Conservation (phyloP, 495 filamentous ascomycete species). For the Penicillium herquei region DNA sequence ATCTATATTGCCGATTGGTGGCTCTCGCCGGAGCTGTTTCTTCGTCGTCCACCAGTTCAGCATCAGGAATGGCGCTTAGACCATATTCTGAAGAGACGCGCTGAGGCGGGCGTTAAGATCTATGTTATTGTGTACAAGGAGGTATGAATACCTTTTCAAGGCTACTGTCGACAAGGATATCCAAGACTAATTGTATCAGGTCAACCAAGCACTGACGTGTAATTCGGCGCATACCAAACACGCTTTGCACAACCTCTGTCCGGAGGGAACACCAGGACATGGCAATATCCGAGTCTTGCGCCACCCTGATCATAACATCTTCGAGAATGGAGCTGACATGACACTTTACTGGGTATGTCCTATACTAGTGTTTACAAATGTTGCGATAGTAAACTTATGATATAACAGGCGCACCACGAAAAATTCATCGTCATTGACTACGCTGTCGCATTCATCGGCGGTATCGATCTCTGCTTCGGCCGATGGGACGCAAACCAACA, state of each 20-base stretch:
- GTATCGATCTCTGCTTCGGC: constrained; percentile 94
- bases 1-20: constrained; percentile 99
- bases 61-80: constrained; percentile 91
- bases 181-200: constrained; percentile 26
- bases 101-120: constrained; percentile 92
- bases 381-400: too few species aligned
- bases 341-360: constrained; percentile 82
- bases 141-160: constrained; percentile 21
- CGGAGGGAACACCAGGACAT: constrained; percentile 71
- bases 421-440: constrained; percentile 96
- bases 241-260: constrained; percentile 76
- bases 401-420: constrained; percentile 76
- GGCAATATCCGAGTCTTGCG: constrained; percentile 89
- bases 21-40: constrained; percentile 89
- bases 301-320: constrained; percentile 92
- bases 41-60: constrained; percentile 75
- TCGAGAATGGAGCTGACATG: constrained; percentile 94
- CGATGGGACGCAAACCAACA: constrained; percentile 89
- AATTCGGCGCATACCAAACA: constrained; percentile 93
- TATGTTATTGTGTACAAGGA: constrained; percentile 94
- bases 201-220: constrained; percentile 80
- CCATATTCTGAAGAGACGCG: constrained; percentile 78
- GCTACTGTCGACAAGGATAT: neutral
- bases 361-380: too few species aligned
- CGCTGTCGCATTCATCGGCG: constrained; percentile 84